Evolutionary conservation across 2,329 filamentous ascomycete species (phyloP), one percentile per base, ranked within the genome.

Genomic region (Pseudonectria buxi): DNA sequence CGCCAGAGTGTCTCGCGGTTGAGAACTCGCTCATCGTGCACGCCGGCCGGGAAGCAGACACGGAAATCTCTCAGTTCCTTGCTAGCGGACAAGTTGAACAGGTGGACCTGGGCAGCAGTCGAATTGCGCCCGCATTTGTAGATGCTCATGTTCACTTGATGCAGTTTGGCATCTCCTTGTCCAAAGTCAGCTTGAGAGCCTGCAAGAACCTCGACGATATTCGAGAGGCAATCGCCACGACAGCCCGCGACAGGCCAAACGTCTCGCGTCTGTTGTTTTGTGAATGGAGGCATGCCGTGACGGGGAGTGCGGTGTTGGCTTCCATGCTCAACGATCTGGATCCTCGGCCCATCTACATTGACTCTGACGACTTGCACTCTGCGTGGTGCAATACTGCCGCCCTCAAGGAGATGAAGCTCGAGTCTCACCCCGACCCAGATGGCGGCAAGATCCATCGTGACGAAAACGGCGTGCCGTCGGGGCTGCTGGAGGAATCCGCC

Each of bases 371-470:
- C 37, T 47, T 74, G 16, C 71, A 74, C 43, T 71, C 66, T 0
- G 61, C 63, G 0, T 74, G 70, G 70, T 72, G 69, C 42, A 72
- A 64, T 41, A 65, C 57, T 5, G 58, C 67, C 1, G 70, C 67
- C 2, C 46, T 74, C 7, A 46, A 60, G 22, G 70, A 72, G 40
- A 56, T 74, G 22, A 61, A 57, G 0, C 52, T 68, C 0, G 55
- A 64, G 15, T 53, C 62, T 4, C 59, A 65, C 44, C 49, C 59
- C 14, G 58, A 63, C 3, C 66, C 66, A 0, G 59, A 60, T 1
- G 67, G 67, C 1, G 68, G 69, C 0, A 62, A 56, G 5, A 64
- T 74, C 11, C 60, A 64, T 13, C 57, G 68, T 4, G 67, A 69
- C 32, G 51, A 45, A 0, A 30, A 56, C 7, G 71, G 71, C 2